phyloP scores from a whole-genome alignment of 495 filamentous ascomycete species.

The Talaromyces nanjingensis region DNA sequence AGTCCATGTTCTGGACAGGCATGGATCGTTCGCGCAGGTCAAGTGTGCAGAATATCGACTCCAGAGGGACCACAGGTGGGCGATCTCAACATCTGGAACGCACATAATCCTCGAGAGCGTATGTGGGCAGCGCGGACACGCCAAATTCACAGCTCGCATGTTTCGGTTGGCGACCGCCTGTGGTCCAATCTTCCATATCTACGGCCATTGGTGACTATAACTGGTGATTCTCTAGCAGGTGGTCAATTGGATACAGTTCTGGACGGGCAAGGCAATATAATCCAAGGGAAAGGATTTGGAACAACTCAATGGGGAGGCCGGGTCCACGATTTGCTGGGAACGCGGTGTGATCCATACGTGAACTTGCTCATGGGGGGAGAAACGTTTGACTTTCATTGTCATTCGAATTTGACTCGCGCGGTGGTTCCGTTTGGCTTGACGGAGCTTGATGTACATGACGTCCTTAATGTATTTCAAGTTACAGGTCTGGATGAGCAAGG shows the following conservation, averaged over 20 bases:
- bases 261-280: slow-evolving; percentile 28
- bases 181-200: slow-evolving; percentile 75
- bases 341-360: slow-evolving; percentile 70
- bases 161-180: slow-evolving; percentile 60
- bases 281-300: slow-evolving; percentile 28
- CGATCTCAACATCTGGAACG: slow-evolving; percentile 76
- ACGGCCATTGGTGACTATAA: slow-evolving; percentile 64
- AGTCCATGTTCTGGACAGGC: slow-evolving; percentile 52
- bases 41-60: slow-evolving; percentile 63
- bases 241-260: slow-evolving; percentile 44
- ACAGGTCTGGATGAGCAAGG: slow-evolving; percentile 65
- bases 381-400: slow-evolving; percentile 72
- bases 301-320: slow-evolving; percentile 43
- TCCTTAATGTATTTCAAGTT: slow-evolving; percentile 76
- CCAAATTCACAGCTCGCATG: slow-evolving; percentile 69
- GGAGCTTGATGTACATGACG: slow-evolving; percentile 72
- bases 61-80: slow-evolving; percentile 72
- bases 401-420: slow-evolving; percentile 70
- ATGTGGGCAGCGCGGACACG: slow-evolving; percentile 76
- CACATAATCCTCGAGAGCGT: slow-evolving; percentile 64
- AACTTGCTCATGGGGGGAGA: slow-evolving; percentile 63
- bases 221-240: slow-evolving; percentile 58
- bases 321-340: slow-evolving; percentile 70
- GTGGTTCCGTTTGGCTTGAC: slow-evolving; percentile 58
- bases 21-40: slow-evolving; percentile 54